Conservation (phyloP, 2,329 filamentous ascomycete species). For the Nakataea oryzae region DNA sequence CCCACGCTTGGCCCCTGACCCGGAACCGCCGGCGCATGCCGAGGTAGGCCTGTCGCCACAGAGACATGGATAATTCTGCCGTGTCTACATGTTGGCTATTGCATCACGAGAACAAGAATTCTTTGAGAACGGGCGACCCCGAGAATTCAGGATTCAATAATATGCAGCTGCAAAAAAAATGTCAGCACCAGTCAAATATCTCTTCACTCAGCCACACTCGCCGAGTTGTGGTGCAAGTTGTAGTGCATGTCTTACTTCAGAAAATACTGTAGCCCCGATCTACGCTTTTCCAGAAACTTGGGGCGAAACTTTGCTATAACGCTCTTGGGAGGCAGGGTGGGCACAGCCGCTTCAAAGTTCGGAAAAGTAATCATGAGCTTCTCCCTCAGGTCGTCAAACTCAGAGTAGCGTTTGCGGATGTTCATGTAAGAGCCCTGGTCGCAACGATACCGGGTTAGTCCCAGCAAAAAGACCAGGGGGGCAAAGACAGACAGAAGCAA, state of each 20-base stretch:
- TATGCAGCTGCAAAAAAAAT: conserved; percentile 56
- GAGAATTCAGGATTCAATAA: conserved; percentile 90
- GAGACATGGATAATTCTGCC: no score
- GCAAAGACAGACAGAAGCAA: background rate
- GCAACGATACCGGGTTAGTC: background rate
- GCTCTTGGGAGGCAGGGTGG: conserved; percentile 84
- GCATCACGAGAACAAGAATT: conserved; percentile 65
- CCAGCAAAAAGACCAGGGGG: background rate
- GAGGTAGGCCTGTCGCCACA: no score
- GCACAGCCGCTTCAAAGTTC: conserved; percentile 73
- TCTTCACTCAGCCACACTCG: conserved; percentile 47
- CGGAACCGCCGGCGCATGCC: no score
- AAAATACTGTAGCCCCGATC: conserved; percentile 80
- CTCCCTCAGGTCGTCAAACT: conserved; percentile 75
- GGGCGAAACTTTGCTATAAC: conserved; percentile 78
- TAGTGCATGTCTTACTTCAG: conserved; percentile 57
- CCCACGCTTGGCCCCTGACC: no score
- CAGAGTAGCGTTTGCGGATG: conserved; percentile 72
- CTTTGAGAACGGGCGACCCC: conserved; percentile 79
- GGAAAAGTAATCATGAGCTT: conserved; percentile 74
- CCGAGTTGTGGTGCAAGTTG: conserved; percentile 9
- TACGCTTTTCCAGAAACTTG: conserved; percentile 75
- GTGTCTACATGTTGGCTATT: no score
- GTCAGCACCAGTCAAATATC: conserved; percentile 17
- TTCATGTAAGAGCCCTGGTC: conserved; percentile 47